phyloP scores from a whole-genome alignment of 1,284 basidiomycete genomes.

The Ceratobasidium papillatum region DNA sequence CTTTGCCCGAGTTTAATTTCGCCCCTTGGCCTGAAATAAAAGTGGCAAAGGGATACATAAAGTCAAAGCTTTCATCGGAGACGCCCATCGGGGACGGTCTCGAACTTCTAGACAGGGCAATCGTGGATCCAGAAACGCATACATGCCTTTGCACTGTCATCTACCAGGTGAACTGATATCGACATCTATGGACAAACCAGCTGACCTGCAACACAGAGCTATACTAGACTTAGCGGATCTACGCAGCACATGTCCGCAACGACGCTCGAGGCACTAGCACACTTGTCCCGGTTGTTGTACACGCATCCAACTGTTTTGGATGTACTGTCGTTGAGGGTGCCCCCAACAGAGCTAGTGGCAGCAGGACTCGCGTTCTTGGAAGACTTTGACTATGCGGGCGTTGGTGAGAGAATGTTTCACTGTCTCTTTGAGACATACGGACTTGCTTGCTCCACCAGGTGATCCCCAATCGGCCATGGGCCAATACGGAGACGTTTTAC shows the following conservation, averaged over 20 bases:
- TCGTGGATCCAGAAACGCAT: constrained; percentile 68
- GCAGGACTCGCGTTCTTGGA: constrained; percentile 69
- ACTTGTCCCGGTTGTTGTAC: constrained; percentile 70
- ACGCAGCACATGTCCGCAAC: constrained; percentile 52
- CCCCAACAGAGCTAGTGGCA: constrained; percentile 67
- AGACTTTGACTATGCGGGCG: constrained; percentile 77
- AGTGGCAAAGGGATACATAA: constrained; percentile 62
- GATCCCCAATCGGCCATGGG: constrained; percentile 81
- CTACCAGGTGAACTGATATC: constrained; percentile 59
- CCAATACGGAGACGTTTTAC: constrained; percentile 75
- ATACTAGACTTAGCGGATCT: constrained; percentile 3
- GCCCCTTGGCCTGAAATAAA: neutral
- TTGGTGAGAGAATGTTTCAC: constrained; percentile 61
- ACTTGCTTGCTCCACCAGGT: constrained; percentile 55
- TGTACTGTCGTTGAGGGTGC: constrained; percentile 72
- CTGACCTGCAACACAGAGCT: constrained; percentile 11
- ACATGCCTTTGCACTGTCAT: constrained; percentile 64
- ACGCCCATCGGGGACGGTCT: constrained; percentile 60
- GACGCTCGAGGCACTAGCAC: constrained; percentile 67
- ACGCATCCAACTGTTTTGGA: constrained; percentile 67
- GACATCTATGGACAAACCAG: neutral
- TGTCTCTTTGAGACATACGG: neutral
- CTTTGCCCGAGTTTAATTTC: neutral
- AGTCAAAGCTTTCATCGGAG: constrained; percentile 67
- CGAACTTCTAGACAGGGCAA: constrained; percentile 64